A percentile compares a stretch with the other conserved stretches of the same genome.
Conservation (phyloP, 2,329 filamentous ascomycete species). For the Venturia oleaginea region DNA sequence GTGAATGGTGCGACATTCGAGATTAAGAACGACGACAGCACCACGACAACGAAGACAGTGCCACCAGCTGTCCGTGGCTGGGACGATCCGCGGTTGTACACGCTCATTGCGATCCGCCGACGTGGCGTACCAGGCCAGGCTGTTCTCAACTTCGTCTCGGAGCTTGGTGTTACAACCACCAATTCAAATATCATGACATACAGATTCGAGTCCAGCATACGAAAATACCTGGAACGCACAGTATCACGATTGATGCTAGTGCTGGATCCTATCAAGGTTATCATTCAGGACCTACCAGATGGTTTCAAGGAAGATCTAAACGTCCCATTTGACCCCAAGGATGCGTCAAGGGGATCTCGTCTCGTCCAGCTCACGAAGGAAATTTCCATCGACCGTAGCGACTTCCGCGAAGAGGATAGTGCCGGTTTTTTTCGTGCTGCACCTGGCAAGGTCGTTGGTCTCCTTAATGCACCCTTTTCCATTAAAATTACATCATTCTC, state of each 20-base stretch:
- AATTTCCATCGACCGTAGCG: slow-evolving; percentile 74
- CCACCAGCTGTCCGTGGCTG: slow-evolving; percentile 63
- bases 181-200: slow-evolving; percentile 69
- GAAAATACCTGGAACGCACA: slow-evolving; percentile 77
- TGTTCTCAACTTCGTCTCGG: slow-evolving; percentile 81
- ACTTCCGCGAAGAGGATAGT: slow-evolving; percentile 66
- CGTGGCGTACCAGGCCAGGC: slow-evolving; percentile 82
- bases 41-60: slow-evolving; percentile 29
- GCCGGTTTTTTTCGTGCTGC: slow-evolving; percentile 71
- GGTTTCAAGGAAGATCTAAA: slow-evolving; percentile 56
- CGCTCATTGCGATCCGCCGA: slow-evolving; percentile 71
- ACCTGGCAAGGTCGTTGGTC: slow-evolving; percentile 63
- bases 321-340: slow-evolving; percentile 75
- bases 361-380: slow-evolving; percentile 60
- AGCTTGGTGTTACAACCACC: slow-evolving; percentile 81
- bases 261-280: slow-evolving; percentile 72
- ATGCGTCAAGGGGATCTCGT: slow-evolving; percentile 55
- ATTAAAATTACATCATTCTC: slow-evolving; percentile 60
- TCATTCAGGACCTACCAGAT: slow-evolving; percentile 70
- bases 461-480: slow-evolving; percentile 61
- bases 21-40: slow-evolving; percentile 35
- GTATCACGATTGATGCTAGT: slow-evolving; percentile 86
- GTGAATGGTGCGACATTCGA: slow-evolving; percentile 53
- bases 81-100: slow-evolving; percentile 88
- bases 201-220: slow-evolving; percentile 77